A percentile compares a stretch with the other conserved stretches of the same genome.
These are phyloP conservation scores for Stachybotrys chartarum DNA, from an alignment of 2,329 filamentous ascomycete species.

Conservation along the genomic window DNA sequence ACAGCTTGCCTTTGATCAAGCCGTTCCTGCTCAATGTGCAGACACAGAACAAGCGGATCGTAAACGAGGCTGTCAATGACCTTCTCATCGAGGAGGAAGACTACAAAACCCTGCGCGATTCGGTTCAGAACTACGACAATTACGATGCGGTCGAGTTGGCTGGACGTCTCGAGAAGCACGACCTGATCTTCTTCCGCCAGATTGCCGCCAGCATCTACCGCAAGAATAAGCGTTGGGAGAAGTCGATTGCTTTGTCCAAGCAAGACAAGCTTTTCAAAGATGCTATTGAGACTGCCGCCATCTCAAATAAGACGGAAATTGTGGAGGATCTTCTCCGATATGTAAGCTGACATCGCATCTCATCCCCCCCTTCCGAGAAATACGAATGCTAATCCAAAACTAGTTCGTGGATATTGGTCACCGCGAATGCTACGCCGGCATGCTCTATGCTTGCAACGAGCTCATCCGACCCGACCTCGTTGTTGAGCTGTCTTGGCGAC, in stretches of 20 bases:
- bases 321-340: slow-evolving; percentile 95
- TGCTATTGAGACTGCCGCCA: slow-evolving; percentile 93
- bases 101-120: slow-evolving; percentile 96
- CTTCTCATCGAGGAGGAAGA: slow-evolving; percentile 97
- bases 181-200: slow-evolving; percentile 97
- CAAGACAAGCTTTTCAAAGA: slow-evolving; percentile 99
- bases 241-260: slow-evolving; percentile 95
- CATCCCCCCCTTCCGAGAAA: not conserved
- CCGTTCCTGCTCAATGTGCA: slow-evolving; percentile 97
- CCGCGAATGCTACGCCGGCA: slow-evolving; percentile 98
- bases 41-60: slow-evolving; percentile 92
- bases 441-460: slow-evolving; percentile 98
- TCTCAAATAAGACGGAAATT: slow-evolving; percentile 83
- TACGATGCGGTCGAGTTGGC: slow-evolving; percentile 94
- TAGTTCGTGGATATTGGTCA: slow-evolving; percentile 99
- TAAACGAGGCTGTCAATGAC: slow-evolving; percentile 98
- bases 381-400: slow-evolving; percentile 22
- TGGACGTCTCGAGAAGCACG: slow-evolving; percentile 89
- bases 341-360: slow-evolving; percentile 54
- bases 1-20: slow-evolving; percentile 97
- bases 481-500: slow-evolving; percentile 93
- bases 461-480: slow-evolving; percentile 89
- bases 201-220: slow-evolving; percentile 98
- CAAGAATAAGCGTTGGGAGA: slow-evolving; percentile 99
- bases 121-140: slow-evolving; percentile 98